Evolutionary conservation across 768 basidiomycete species (phyloP).

Genomic region (Pulveroboletus sp.): DNA sequence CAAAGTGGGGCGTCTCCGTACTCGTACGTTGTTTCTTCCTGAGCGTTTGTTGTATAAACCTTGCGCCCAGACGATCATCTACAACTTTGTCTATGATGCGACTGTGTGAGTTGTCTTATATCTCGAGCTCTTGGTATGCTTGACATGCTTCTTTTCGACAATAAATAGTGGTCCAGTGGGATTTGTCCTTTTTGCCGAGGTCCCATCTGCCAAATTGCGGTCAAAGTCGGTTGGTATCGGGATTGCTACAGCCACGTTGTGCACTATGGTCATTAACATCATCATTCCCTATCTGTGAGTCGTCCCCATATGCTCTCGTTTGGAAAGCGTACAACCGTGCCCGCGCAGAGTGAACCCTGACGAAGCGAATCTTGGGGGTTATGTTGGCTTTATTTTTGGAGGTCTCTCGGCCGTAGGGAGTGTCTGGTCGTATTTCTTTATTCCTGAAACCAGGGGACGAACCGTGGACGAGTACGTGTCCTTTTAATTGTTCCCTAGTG

Average conservation of each 20-base stretch:
- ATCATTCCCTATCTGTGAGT: slow-evolving; percentile 29
- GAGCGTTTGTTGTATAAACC: no score
- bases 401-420: slow-evolving; percentile 19
- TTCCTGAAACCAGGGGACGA: slow-evolving; percentile 26
- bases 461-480: slow-evolving; percentile 19
- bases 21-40: slow-evolving; percentile 13
- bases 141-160: not conserved
- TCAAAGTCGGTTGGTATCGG: slow-evolving; percentile 29
- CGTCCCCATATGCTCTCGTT: no score
- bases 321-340: no score
- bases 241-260: slow-evolving; percentile 23
- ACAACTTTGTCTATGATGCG: slow-evolving; percentile 29
- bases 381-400: slow-evolving; percentile 29
- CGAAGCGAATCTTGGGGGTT: slow-evolving; percentile 26
- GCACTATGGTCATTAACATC: slow-evolving; percentile 24
- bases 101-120: slow-evolving; percentile 18
- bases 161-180: slow-evolving; percentile 23
- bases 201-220: slow-evolving; percentile 29
- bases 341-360: slow-evolving; percentile 25
- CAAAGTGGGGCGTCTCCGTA: slow-evolving; percentile 22
- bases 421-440: slow-evolving; percentile 28
- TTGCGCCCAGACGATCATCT: slow-evolving; percentile 24
- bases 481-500: no score
- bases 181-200: slow-evolving; percentile 28
- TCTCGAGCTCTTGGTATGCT: not conserved